phyloP scores from a whole-genome alignment of 352 stramenopile species.

The Hyaloperonospora arabidopsidis region DNA sequence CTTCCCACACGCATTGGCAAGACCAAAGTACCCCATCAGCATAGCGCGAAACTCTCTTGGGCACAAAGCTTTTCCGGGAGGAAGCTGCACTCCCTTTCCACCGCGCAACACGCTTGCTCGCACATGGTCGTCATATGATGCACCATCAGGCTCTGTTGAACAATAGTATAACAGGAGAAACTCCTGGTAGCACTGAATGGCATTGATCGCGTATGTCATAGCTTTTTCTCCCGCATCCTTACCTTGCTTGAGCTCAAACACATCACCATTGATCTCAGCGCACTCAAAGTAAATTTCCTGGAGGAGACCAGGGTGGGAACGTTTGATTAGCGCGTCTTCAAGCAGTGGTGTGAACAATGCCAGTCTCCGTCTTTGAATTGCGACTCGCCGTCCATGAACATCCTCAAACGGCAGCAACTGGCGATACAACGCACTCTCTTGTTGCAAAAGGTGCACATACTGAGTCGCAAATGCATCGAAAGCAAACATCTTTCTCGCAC shows the following conservation, averaged over 20 bases:
- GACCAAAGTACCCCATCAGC: conserved; percentile 49
- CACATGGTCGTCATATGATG: conserved; percentile 15
- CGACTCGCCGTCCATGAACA: conserved; percentile 47
- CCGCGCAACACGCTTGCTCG: conserved; percentile 26
- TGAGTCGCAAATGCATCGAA: conserved; percentile 66
- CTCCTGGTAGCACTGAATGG: conserved; percentile 61
- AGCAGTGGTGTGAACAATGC: conserved; percentile 41
- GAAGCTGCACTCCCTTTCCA: conserved; percentile 25
- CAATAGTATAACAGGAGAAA: conserved; percentile 66
- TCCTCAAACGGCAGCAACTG: conserved; percentile 48
- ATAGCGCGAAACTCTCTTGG: conserved; percentile 38
- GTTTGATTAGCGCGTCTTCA: conserved; percentile 39
- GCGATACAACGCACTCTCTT: conserved; percentile 50
- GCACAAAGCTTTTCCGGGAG: conserved; percentile 25
- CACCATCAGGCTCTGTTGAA: background rate
- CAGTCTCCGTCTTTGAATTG: conserved; percentile 55
- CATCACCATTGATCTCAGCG: conserved; percentile 44
- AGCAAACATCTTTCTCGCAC: conserved; percentile 13
- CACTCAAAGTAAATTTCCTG: conserved; percentile 67
- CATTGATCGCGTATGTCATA: conserved; percentile 48
- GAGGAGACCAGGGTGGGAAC: conserved; percentile 42
- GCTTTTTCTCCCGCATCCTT: conserved; percentile 35
- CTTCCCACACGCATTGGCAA: conserved; percentile 58
- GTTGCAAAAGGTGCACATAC: conserved; percentile 49
- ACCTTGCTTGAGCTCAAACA: conserved; percentile 59